phyloP scores from a whole-genome alignment of 805 yeast genomes.

The Yarrowia sp. region DNA sequence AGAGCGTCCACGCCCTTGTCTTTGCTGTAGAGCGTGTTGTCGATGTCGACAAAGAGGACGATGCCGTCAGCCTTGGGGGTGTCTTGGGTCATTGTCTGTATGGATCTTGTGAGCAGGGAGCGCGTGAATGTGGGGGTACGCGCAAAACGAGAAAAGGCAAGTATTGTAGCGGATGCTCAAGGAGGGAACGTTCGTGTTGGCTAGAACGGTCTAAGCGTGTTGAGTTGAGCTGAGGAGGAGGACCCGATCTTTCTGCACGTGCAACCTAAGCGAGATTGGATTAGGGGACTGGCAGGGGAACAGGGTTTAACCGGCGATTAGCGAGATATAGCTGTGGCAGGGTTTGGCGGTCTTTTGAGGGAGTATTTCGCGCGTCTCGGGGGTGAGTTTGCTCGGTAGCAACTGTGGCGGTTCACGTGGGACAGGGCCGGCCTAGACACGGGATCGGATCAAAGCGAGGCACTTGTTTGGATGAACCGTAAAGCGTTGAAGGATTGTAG shows the following conservation, averaged over 20 bases:
- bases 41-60: constrained; percentile 84
- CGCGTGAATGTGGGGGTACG: not conserved
- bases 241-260: constrained; percentile 1
- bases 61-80: constrained; percentile 29
- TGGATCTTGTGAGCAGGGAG: not conserved
- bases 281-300: not conserved
- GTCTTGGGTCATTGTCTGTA: constrained; percentile 6
- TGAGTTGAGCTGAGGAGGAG: not conserved
- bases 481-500: constrained; percentile 9
- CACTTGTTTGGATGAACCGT: not conserved
- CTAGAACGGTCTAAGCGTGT: not conserved
- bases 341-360: not conserved
- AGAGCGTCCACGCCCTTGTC: constrained; percentile 75
- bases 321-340: not conserved
- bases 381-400: not conserved
- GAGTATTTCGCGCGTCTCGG: not conserved
- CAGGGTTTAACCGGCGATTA: constrained; percentile 8
- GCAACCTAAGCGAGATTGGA: constrained; percentile 17
- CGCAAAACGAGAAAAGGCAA: constrained; percentile 1
- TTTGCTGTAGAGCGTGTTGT: constrained; percentile 80
- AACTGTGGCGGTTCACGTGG: not conserved
- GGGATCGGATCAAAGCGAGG: not conserved
- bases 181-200: not conserved
- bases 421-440: not conserved
- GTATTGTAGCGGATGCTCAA: not conserved